Conservation (phyloP, 2,329 filamentous ascomycete genomes). For the Botrytis byssoidea region DNA sequence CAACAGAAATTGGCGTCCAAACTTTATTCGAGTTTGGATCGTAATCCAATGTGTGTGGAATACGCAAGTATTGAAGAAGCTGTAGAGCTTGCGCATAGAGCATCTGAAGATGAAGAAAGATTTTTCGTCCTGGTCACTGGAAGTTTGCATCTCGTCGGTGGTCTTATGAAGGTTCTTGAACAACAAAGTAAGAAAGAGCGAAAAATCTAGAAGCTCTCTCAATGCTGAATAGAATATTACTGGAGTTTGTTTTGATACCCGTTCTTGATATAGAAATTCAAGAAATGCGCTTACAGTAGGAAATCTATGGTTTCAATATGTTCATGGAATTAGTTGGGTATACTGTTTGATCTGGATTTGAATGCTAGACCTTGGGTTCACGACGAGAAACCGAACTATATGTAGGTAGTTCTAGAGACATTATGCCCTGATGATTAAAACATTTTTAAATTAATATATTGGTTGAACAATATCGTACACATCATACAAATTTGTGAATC, state of each 20-base stretch:
- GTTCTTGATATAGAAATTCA: background rate
- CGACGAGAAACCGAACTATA: background rate
- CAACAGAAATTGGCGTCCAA: constrained; percentile 68
- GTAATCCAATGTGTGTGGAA: constrained; percentile 47
- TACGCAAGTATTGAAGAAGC: constrained; percentile 71
- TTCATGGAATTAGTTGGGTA: background rate
- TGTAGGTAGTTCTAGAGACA: background rate
- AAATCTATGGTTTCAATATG: background rate
- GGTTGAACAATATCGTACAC: background rate
- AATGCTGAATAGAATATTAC: background rate
- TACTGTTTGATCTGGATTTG: background rate
- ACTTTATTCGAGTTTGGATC: constrained; percentile 57
- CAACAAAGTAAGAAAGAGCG: constrained; percentile 67
- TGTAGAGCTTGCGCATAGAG: constrained; percentile 48
- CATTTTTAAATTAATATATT: background rate
- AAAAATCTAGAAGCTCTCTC: constrained; percentile 49
- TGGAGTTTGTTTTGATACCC: constrained; percentile 13
- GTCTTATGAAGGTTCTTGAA: constrained; percentile 66
- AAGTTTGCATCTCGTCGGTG: constrained; percentile 81
- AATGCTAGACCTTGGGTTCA: background rate
- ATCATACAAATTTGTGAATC: background rate
- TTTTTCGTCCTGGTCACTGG: constrained; percentile 74
- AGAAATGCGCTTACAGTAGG: background rate
- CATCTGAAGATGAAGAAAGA: constrained; percentile 41
- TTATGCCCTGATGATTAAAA: background rate